Evolutionary conservation across 768 basidiomycete species (phyloP), one percentile per base, ranked within the genome.

Genomic region (Leccinum incarnatum): DNA sequence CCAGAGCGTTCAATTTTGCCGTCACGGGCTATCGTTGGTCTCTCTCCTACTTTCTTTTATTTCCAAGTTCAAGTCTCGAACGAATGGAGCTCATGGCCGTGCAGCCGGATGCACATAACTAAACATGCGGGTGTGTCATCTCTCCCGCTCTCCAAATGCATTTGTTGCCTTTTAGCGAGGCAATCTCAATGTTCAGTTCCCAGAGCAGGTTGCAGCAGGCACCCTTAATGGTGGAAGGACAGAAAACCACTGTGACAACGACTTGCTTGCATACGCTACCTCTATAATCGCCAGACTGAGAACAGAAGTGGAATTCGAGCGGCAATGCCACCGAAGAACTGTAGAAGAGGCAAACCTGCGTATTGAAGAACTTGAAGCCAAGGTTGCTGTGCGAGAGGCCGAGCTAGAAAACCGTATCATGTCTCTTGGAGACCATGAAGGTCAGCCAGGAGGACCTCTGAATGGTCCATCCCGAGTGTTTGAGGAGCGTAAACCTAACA

Each of bases 351-450:
- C 77, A 0, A 79, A 81, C 51, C 64, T 70, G 1, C 76, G 78
- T 51, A 76, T 83, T 23, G 67, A 76, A 5, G 69, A 72, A 17
- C 74, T 88, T 2, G 77, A 81, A 57, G 83, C 84, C 0, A 79
- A 79, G 67, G 67, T 88, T 5, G 81, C 84, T 0, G 77, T 79
- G 5, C 75, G 84, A n/a, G 85, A 87, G 48, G 78, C 78, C 0
- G 82, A 85, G 62, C 72, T 87, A 5, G 82, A 82, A 62, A 64
- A 65, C 3, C 73, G 68, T 56, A 58, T 75, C 15, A 58, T 65
- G n/a, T 63, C 55, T 4, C 51, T 55, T 8, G 37, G 56, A 36
- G 59, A 55, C 19, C 14, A 11, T 8, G 59, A 58, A 15, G 23
- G 15, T 37, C 61, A 47, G 11, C 45, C 36, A 25, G 36, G 8